Percentiles rank a stretch among this genome's conserved stretches.
phyloP scores from a whole-genome alignment of 164 flowering plant species.

The Aristolochia contorta region DNA sequence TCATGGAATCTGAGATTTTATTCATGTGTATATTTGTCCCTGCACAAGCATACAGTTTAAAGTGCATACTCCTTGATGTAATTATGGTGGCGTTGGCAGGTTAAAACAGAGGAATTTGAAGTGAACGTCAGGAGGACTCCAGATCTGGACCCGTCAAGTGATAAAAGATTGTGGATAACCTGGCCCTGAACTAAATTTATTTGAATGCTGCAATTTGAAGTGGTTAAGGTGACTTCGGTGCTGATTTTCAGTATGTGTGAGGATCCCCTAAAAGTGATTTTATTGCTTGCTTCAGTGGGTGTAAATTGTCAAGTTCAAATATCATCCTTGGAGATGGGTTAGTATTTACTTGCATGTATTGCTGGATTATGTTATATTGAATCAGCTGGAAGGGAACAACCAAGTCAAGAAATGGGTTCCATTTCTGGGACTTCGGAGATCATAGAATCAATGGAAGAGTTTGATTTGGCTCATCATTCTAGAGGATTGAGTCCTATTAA shows the following conservation, averaged over 20 bases:
- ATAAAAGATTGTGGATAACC: too few relatives aligned
- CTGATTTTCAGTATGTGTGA: conserved; percentile 13
- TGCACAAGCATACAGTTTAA: too few relatives aligned
- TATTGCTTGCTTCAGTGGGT: not conserved
- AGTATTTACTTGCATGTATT: not conserved
- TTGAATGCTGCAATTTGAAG: conserved; percentile 14
- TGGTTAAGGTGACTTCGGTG: conserved; percentile 1
- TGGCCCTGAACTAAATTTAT: not conserved
- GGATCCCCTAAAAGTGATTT: not conserved
- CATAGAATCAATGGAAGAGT: conserved; percentile 42
- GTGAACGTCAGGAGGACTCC: not conserved
- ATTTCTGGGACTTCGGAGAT: conserved; percentile 44
- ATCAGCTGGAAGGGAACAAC: not conserved
- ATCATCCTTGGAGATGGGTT: conserved; percentile 27
- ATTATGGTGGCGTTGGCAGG: conserved; percentile 17
- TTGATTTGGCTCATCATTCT: conserved; percentile 13
- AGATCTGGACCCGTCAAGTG: not conserved
- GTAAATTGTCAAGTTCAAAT: conserved; percentile 7
- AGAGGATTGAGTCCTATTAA: conserved; percentile 9
- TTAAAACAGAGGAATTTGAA: not conserved
- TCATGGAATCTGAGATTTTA: too few relatives aligned
- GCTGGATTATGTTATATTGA: not conserved
- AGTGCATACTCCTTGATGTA: not conserved
- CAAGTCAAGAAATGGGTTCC: conserved; percentile 24
- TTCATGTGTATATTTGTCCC: not conserved